Base-by-base conservation (phyloP, 805 yeast genomes). In the Myxozyma nipponensis region DNA sequence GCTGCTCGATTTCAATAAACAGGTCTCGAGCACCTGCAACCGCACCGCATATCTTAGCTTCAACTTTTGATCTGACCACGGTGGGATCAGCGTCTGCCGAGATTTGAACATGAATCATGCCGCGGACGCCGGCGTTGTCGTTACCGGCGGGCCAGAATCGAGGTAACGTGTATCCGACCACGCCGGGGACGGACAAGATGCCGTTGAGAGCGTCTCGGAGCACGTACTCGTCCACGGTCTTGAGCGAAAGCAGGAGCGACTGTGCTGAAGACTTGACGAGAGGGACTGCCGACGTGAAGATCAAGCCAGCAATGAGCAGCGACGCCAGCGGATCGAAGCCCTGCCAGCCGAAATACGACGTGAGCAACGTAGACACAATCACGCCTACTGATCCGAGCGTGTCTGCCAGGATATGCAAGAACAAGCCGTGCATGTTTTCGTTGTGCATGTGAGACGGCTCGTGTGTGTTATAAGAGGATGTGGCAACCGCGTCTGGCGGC, bases 301-400 rank as follows among this genome's bases (percentile, higher is more conserved):
- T 88, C 61, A 91, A 72, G 3, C 77, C 67, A 0, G 96, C 96
- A 53, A 93, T 91, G 59, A 90, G 74, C 2, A 93, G 74, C 1
- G 98, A 90, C 0, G 97, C 95, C 19, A 93, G 68, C 1, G 99
- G 97, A 64, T 93, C 99, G 63, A 91, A 84, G 1, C 95, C 83
- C 47, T 81, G 77, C 80, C 86, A 78, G 17, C 80, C 79, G 66
- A 85, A 83, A 30, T 81, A 62, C 51, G 82, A 79, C 6, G 91
- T 85, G 36, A 93, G 69, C 3, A 88, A 47, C 0, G 98, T 91
- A 0, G 97, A 89, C 1, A 88, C 67, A n/a, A 93, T 90, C 17
- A 95, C 99, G 4, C 98, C 98, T 0, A 90, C 95, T 0, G 98
- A 91, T 0, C 99, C 99, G 37, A 93, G 71, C 0, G 98, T 90